Evolutionary conservation across 2,329 filamentous ascomycete species (phyloP).

Genomic region (Colletotrichum sp.): DNA sequence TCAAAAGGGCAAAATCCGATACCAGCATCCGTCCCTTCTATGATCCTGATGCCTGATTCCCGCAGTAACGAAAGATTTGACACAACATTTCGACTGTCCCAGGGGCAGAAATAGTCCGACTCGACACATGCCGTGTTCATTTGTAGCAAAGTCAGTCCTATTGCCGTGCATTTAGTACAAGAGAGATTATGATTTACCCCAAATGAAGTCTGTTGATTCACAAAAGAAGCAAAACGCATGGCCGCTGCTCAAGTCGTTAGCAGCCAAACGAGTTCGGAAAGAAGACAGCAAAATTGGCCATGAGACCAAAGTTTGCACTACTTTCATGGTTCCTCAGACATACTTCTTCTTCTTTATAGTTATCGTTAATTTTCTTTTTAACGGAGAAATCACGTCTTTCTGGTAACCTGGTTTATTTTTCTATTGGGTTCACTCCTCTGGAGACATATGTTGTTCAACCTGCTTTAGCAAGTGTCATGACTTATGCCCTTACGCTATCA

Average conservation of each 20-base stretch:
- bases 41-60: neutral
- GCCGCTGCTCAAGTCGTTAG: neutral
- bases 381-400: neutral
- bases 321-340: neutral
- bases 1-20: neutral
- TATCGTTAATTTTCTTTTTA: fast-evolving
- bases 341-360: neutral
- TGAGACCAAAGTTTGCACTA: neutral
- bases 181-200: neutral
- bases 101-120: neutral
- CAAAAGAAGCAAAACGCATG: neutral
- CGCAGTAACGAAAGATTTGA: neutral
- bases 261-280: neutral
- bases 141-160: neutral
- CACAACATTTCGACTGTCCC: neutral
- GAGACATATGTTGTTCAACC: neutral
- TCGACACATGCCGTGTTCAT: neutral
- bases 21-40: neutral
- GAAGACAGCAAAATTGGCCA: neutral
- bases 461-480: neutral
- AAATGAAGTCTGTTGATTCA: neutral
- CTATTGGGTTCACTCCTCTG: neutral
- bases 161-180: fast-evolving
- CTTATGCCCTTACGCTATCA: fast-evolving
- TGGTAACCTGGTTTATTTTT: neutral